phyloP scores from a whole-genome alignment of 805 yeast genomes.

The Starmerella stellata region DNA sequence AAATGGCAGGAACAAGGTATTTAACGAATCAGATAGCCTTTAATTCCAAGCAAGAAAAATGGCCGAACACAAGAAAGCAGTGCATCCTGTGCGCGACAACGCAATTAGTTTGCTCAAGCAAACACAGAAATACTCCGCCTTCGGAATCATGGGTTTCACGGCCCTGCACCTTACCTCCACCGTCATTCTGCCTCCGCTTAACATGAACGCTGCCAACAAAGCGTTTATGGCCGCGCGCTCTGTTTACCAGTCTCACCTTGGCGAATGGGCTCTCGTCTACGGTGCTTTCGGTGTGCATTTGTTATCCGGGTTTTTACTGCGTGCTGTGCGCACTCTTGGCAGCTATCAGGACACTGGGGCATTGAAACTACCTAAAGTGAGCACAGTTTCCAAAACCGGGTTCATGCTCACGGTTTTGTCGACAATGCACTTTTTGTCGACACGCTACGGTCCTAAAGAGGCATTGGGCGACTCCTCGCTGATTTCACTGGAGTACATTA shows the following conservation, averaged over 20 bases:
- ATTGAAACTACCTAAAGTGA: constrained; percentile 25
- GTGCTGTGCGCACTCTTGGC: constrained; percentile 24
- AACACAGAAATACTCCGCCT: constrained; percentile 43
- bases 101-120: constrained; percentile 3
- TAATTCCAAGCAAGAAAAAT: not conserved
- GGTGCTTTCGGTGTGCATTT: constrained; percentile 36
- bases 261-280: constrained; percentile 34
- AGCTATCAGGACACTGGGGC: constrained; percentile 18
- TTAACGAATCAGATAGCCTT: not conserved
- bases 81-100: not conserved
- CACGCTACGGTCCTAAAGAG: constrained; percentile 33
- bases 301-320: constrained; percentile 32
- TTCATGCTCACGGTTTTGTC: constrained; percentile 32
- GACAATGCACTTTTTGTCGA: constrained; percentile 30
- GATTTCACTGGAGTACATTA: constrained; percentile 35
- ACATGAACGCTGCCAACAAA: constrained; percentile 32
- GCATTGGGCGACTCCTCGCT: constrained; percentile 50
- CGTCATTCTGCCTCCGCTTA: constrained; percentile 33
- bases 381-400: constrained; percentile 28
- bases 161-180: constrained; percentile 41
- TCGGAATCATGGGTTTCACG: constrained; percentile 38
- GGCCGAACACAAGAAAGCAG: not conserved
- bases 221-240: constrained; percentile 42
- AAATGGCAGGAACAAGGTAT: no score
- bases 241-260: constrained; percentile 36